These are phyloP conservation scores for Protostelium mycophagum DNA, from an alignment of 78 protist genomes.

Conservation along the genomic window DNA sequence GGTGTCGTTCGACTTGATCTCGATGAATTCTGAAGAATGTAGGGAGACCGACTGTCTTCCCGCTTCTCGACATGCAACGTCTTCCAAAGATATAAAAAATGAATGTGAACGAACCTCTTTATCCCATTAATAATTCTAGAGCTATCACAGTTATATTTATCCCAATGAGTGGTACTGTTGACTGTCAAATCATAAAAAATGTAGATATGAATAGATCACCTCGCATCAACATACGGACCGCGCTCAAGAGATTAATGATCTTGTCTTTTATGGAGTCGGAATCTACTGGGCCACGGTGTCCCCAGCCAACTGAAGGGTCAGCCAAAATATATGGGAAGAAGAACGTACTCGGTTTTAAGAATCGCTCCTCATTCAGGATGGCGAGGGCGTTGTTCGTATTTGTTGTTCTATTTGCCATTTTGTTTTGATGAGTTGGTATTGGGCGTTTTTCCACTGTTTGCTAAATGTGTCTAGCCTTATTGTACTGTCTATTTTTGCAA, in stretches of 20 bases:
- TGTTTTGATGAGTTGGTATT: too few species aligned
- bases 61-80: too few species aligned
- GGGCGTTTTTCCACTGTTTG: too few species aligned
- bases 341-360: not conserved
- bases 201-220: not conserved
- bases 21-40: too few species aligned
- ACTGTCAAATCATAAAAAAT: not conserved
- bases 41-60: too few species aligned
- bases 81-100: too few species aligned
- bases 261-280: not conserved
- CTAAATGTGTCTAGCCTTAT: too few species aligned
- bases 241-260: not conserved
- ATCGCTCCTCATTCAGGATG: not conserved
- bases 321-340: not conserved
- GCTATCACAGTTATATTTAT: not conserved
- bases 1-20: too few species aligned
- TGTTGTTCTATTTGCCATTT: too few species aligned
- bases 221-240: conserved; percentile 1
- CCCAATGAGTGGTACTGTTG: not conserved
- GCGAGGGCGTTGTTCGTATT: not conserved
- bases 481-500: too few species aligned
- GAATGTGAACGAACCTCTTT: too few species aligned
- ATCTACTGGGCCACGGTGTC: not conserved
- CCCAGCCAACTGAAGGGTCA: not conserved
- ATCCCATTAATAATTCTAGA: not conserved